Evolutionary conservation across 805 yeast species (phyloP).

Genomic region (Blastobotrys americana): DNA sequence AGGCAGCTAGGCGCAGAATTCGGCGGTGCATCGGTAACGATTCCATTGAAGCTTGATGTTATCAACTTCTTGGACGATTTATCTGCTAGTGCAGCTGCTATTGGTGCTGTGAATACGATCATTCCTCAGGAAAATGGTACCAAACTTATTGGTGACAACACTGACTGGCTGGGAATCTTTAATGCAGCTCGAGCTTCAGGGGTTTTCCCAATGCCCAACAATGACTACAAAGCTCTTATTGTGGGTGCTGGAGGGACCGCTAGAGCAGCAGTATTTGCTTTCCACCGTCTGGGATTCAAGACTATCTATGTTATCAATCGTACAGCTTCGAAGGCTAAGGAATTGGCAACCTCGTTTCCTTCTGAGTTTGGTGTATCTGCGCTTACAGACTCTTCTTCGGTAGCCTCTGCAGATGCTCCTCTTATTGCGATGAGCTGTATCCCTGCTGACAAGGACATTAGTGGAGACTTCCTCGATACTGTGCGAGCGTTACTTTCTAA

Average conservation of each 20-base stretch:
- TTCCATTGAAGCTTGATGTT: slow-evolving; percentile 82
- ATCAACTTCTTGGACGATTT: slow-evolving; percentile 58
- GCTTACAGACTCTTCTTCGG: slow-evolving; percentile 44
- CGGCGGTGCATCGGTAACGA: slow-evolving; percentile 95
- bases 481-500: slow-evolving; percentile 43
- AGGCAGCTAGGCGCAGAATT: slow-evolving; percentile 42
- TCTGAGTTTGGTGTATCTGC: slow-evolving; percentile 50
- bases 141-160: slow-evolving; percentile 73
- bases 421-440: slow-evolving; percentile 68
- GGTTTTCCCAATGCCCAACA: slow-evolving; percentile 27
- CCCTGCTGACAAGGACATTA: slow-evolving; percentile 74
- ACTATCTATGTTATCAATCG: slow-evolving; percentile 77
- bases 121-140: slow-evolving; percentile 43
- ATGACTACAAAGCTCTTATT: slow-evolving; percentile 54
- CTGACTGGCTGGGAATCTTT: slow-evolving; percentile 89
- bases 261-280: slow-evolving; percentile 87
- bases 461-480: slow-evolving; percentile 40
- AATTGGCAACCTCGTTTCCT: slow-evolving; percentile 56
- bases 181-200: slow-evolving; percentile 61
- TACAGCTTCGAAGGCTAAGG: slow-evolving; percentile 56
- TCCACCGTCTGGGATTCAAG: slow-evolving; percentile 67
- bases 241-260: slow-evolving; percentile 98
- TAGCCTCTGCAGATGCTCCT: slow-evolving; percentile 36
- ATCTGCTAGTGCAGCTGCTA: slow-evolving; percentile 66
- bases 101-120: slow-evolving; percentile 94